A percentile compares a stretch with the other conserved stretches of the same genome.
Evolutionary conservation across 768 basidiomycete species (phyloP).

Genomic region (Russula abietina): DNA sequence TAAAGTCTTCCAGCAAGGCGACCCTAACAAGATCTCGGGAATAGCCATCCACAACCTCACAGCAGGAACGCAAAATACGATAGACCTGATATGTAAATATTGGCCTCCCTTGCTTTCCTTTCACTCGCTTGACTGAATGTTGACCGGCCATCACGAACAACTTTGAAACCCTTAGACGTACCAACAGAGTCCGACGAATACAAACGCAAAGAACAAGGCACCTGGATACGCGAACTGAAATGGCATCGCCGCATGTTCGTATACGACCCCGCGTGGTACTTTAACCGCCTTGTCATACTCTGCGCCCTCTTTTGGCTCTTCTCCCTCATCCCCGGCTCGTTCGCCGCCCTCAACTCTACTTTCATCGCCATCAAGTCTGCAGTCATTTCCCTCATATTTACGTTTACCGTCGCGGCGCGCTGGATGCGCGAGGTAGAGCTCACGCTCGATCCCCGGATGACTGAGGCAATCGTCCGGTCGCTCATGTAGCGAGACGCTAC

Average conservation of each 20-base stretch:
- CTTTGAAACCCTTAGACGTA: neutral
- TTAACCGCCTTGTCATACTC: conserved; percentile 14
- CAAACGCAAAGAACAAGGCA: conserved; percentile 15
- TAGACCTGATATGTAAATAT: conserved; percentile 6
- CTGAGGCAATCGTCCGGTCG: neutral
- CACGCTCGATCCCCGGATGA: neutral
- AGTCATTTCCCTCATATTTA: neutral
- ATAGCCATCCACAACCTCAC: conserved; percentile 19
- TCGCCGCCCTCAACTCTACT: neutral
- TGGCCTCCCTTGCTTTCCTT: too few species aligned
- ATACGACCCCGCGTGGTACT: conserved; percentile 15
- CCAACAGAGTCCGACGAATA: conserved; percentile 9
- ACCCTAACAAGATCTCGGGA: conserved; percentile 12
- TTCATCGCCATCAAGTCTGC: neutral
- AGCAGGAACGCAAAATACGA: conserved; percentile 8
- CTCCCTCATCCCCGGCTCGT: conserved; percentile 11
- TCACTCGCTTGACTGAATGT: neutral
- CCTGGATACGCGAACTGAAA: conserved; percentile 13
- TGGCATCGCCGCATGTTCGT: conserved; percentile 17
- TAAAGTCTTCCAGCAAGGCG: conserved; percentile 9
- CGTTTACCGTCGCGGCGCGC: neutral
- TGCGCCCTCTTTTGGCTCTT: conserved; percentile 17
- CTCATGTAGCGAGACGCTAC: neutral
- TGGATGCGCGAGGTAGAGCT: neutral
- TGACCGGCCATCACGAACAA: neutral